Conservation (phyloP, 2,329 filamentous ascomycete genomes). For the Xylariaceae sp. region DNA sequence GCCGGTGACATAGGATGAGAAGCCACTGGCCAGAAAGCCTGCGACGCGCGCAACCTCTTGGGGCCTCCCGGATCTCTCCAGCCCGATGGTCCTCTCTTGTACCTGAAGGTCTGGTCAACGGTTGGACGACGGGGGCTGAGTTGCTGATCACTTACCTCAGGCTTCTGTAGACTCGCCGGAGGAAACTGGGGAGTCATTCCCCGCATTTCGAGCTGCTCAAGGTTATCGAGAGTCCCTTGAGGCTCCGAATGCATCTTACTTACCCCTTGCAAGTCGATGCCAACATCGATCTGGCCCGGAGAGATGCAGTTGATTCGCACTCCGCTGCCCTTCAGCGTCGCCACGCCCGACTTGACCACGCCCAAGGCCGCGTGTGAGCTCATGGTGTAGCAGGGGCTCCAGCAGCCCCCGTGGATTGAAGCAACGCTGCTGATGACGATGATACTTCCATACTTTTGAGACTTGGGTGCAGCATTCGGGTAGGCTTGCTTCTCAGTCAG, state of each 20-base stretch:
- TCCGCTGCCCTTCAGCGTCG: slow-evolving; percentile 49
- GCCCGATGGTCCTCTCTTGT: slow-evolving; percentile 44
- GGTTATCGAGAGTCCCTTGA: not conserved
- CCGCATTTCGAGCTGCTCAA: slow-evolving; percentile 35
- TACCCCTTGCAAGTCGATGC: slow-evolving; percentile 35
- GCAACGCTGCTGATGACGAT: slow-evolving; percentile 54
- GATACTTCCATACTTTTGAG: slow-evolving; percentile 52
- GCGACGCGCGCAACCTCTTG: slow-evolving; percentile 53
- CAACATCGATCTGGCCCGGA: slow-evolving; percentile 32
- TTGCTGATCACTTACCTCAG: slow-evolving; percentile 26
- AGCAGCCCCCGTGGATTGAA: slow-evolving; percentile 49
- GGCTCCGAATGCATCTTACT: slow-evolving; percentile 9
- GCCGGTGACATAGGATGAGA: slow-evolving; percentile 55
- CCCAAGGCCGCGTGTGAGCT: slow-evolving; percentile 52
- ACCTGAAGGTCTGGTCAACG: slow-evolving; percentile 15
- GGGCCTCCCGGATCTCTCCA: slow-evolving; percentile 50
- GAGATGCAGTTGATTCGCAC: slow-evolving; percentile 50
- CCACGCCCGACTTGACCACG: slow-evolving; percentile 51
- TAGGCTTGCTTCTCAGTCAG: slow-evolving; percentile 46
- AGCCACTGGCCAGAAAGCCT: slow-evolving; percentile 55
- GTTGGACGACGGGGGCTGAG: not conserved
- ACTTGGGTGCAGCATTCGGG: slow-evolving; percentile 53
- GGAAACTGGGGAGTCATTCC: slow-evolving; percentile 47
- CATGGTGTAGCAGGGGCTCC: slow-evolving; percentile 56
- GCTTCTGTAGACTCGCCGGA: slow-evolving; percentile 43